Evolutionary conservation across 805 yeast species (phyloP).

Genomic region (Crinitomyces ghanaensis): DNA sequence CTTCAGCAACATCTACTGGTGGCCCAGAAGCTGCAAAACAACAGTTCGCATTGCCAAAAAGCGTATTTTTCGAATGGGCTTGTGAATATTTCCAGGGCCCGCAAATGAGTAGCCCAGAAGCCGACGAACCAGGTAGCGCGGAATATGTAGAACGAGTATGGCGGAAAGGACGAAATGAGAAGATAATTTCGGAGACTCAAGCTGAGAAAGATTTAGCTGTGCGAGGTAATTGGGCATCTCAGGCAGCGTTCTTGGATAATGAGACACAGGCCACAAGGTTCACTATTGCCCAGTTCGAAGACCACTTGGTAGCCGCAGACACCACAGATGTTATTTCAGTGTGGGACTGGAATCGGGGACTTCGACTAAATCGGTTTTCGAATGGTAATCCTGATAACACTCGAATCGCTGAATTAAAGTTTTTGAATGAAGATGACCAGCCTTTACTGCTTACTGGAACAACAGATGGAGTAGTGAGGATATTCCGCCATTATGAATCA

Average conservation of each 20-base stretch:
- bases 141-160: conserved; percentile 73
- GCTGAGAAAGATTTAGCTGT: conserved; percentile 75
- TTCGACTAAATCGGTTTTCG: conserved; percentile 55
- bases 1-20: no score
- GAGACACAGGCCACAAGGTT: conserved; percentile 70
- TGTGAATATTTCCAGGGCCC: conserved; percentile 95
- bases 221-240: conserved; percentile 74
- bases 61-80: conserved; percentile 31
- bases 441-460: conserved; percentile 82
- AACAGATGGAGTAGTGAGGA: conserved; percentile 86
- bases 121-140: conserved; percentile 86
- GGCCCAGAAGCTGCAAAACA: no score
- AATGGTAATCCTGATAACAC: conserved; percentile 84
- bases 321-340: conserved; percentile 73
- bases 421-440: conserved; percentile 84
- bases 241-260: conserved; percentile 48
- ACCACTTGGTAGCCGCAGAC: conserved; percentile 66
- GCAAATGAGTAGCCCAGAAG: conserved; percentile 73
- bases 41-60: conserved; percentile 23
- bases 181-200: conserved; percentile 79
- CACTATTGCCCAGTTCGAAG: conserved; percentile 83
- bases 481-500: conserved; percentile 66
- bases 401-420: conserved; percentile 72
- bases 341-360: conserved; percentile 72
- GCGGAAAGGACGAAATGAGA: conserved; percentile 84